Conservation (phyloP, 176 grass and related monocot species). For the Juncus inflexus region DNA sequence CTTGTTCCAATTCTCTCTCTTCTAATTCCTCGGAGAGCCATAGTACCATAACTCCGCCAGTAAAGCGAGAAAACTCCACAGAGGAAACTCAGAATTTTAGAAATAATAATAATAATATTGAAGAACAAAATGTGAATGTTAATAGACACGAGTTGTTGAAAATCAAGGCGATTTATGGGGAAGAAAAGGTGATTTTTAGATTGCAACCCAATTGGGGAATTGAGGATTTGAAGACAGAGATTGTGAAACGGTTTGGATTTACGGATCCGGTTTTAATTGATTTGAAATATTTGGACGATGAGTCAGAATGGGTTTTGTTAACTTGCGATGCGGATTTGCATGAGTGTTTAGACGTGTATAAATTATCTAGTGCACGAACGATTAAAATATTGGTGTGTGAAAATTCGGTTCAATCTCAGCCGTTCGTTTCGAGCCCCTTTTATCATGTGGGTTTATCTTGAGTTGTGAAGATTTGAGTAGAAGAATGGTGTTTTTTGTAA, state of each 20-base stretch:
- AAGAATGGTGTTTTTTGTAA: conserved; percentile 2
- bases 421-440: conserved; percentile 32
- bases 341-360: conserved; percentile 86
- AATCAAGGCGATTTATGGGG: conserved; percentile 79
- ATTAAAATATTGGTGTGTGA: conserved; percentile 64
- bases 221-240: conserved; percentile 75
- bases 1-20: conserved; percentile 70
- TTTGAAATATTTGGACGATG: conserved; percentile 93
- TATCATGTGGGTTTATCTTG: conserved; percentile 37
- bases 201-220: conserved; percentile 70
- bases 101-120: conserved; percentile 30
- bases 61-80: conserved; percentile 46
- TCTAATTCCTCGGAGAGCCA: background rate
- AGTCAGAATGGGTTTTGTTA: conserved; percentile 93
- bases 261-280: conserved; percentile 30
- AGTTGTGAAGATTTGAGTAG: conserved; percentile 27
- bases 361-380: conserved; percentile 53
- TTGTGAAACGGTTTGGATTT: conserved; percentile 55
- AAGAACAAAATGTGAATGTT: conserved; percentile 33
- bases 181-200: conserved; percentile 89
- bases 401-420: conserved; percentile 16
- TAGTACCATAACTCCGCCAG: background rate
- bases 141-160: conserved; percentile 56
- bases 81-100: conserved; percentile 55
- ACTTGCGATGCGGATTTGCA: conserved; percentile 86